phyloP scores from a whole-genome alignment of 1,284 basidiomycete genomes.

The Sporisorium iseilematis-ciliati region DNA sequence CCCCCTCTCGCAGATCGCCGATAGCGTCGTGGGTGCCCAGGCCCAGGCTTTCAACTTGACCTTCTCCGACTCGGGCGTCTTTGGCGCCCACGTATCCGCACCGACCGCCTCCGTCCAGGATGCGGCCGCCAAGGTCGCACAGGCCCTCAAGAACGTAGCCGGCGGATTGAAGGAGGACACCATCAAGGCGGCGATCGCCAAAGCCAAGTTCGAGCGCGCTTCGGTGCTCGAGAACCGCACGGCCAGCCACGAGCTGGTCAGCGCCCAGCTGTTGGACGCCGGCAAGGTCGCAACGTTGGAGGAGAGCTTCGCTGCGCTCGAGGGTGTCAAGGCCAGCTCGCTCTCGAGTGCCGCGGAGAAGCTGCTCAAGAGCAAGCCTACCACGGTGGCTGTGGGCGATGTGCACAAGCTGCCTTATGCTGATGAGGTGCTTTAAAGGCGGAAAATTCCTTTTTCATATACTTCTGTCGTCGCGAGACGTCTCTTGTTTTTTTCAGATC shows the following conservation, averaged over 20 bases:
- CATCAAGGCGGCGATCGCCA: conserved; percentile 60
- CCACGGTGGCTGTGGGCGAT: conserved; percentile 66
- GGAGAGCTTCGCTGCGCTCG: conserved; percentile 53
- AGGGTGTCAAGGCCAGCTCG: conserved; percentile 55
- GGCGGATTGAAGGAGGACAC: conserved; percentile 56
- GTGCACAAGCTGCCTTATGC: conserved; percentile 67
- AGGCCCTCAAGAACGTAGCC: conserved; percentile 63
- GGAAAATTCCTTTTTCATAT: not conserved
- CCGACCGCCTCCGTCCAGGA: conserved; percentile 52
- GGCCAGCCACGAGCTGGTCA: conserved; percentile 55
- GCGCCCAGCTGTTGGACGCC: conserved; percentile 57
- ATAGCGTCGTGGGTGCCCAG: conserved; percentile 47
- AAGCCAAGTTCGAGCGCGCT: conserved; percentile 67
- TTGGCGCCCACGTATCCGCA: conserved; percentile 65
- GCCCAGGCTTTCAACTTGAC: conserved; percentile 65
- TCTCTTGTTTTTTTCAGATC: conserved; percentile 2
- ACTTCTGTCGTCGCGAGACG: not conserved
- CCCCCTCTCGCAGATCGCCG: conserved; percentile 55
- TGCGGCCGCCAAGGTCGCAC: conserved; percentile 54
- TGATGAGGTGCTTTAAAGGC: conserved; percentile 63
- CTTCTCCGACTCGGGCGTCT: conserved; percentile 64
- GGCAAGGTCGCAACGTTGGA: conserved; percentile 50
- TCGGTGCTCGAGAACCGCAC: conserved; percentile 57
- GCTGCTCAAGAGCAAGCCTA: conserved; percentile 67
- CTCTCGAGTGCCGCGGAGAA: conserved; percentile 56